These are phyloP conservation scores for Groenewaldozyma salmanticensis DNA, from an alignment of 805 yeast genomes.

Conservation along the genomic window DNA sequence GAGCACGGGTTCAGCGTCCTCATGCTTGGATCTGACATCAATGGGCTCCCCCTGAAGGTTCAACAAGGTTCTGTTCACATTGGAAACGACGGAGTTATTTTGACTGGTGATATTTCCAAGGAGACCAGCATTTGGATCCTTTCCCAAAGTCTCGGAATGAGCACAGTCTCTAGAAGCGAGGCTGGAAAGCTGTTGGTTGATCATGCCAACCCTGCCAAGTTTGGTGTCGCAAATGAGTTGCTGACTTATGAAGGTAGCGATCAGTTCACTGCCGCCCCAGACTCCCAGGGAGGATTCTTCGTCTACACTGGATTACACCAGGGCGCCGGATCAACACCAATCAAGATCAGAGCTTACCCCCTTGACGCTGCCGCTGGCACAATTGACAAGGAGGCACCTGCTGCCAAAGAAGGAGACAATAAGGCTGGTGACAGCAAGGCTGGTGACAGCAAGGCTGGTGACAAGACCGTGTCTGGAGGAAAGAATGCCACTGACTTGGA, in stretches of 20 bases:
- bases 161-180: background rate
- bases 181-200: conserved; percentile 3
- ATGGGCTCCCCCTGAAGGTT: conserved; percentile 2
- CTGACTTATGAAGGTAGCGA: conserved; percentile 7
- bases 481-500: no score
- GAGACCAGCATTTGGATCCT: background rate
- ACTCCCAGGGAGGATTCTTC: conserved; percentile 8
- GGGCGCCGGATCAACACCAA: conserved; percentile 5
- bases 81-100: conserved; percentile 5
- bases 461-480: no score
- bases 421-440: background rate
- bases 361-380: background rate
- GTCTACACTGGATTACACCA: conserved; percentile 7
- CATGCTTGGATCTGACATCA: conserved; percentile 3
- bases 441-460: conserved; percentile 10
- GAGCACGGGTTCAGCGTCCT: no score
- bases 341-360: conserved; percentile 2
- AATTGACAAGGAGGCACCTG: background rate
- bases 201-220: background rate
- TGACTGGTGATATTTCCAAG: conserved; percentile 2
- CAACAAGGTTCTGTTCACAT: conserved; percentile 1
- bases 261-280: conserved; percentile 11
- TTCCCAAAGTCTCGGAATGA: background rate
- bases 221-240: background rate
- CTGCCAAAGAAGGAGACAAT: background rate